phyloP scores from a whole-genome alignment of 2,329 filamentous ascomycete species.

The Cordyceps militaris region DNA sequence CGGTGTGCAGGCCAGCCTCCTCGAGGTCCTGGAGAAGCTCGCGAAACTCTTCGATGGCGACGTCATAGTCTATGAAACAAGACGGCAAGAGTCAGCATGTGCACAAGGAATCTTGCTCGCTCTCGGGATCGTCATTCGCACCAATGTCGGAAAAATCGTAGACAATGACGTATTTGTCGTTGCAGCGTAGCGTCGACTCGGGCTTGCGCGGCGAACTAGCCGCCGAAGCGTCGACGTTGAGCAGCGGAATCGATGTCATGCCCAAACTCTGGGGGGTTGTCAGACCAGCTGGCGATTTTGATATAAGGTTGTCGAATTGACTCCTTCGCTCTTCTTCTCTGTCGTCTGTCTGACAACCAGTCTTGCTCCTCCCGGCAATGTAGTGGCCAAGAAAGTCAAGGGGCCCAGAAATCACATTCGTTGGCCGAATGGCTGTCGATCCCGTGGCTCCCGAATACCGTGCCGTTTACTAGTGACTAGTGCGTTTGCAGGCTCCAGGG shows the following conservation, averaged over 20 bases:
- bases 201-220: not conserved
- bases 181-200: constrained; percentile 15
- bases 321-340: not conserved
- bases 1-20: constrained; percentile 58
- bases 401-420: not conserved
- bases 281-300: no score
- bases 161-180: constrained; percentile 35
- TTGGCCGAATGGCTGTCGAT: not conserved
- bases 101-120: no score
- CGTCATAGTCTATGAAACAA: constrained; percentile 26
- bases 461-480: not conserved
- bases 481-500: no score
- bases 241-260: constrained; percentile 7
- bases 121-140: constrained; percentile 19
- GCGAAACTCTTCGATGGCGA: constrained; percentile 28
- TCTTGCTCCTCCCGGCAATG: not conserved
- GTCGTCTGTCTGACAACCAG: no score
- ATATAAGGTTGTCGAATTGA: not conserved
- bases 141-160: constrained; percentile 31
- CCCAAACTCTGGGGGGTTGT: no score
- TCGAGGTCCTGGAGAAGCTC: constrained; percentile 51
- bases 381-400: not conserved
- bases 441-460: constrained; percentile 8
- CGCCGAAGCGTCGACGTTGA: constrained; percentile 2
- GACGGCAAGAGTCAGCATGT: not conserved